Base-by-base conservation (phyloP, 768 basidiomycete species). In the Suillus bovinus region DNA sequence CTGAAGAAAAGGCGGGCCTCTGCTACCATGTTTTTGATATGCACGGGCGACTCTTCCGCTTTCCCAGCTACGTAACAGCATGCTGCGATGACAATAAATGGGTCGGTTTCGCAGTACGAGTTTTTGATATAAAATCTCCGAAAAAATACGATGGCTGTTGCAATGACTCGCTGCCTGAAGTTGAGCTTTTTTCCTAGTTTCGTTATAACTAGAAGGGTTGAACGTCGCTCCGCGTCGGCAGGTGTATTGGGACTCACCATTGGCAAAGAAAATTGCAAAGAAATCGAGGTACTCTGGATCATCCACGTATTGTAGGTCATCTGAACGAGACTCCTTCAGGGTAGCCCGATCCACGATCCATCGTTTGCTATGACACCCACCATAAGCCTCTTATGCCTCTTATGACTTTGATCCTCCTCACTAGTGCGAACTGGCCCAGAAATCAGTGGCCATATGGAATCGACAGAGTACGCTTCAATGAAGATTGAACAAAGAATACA, bases 51-150 rank as follows among this genome's bases (percentile, higher is more conserved):
- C 74, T 99, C 97, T 71, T 99, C 97, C 1, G 95, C 94, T 74
- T 99, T 99, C 0, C 96, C 93, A 10, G 96, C 96, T 38, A 99
- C 90, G 74, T 98, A 99, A 66, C 89, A 89, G 76, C 96, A 99
- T 0, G 95, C 93, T 0, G 94, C 87, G 49, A 95, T 87, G 56
- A 98, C 95, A 61, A 96, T 81, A 69, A 93, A 95, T 0, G 94
- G 94, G 66, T 99, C 97, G 0, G 96, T 98, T 72, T 97, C 95
- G 78, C 92, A 94, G 71, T 95, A 96, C 9, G 87, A 83, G 72
- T 96, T 98, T 79, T 96, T 96, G 69, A 96, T 79, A 74, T 99
- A 99, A 77, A 98, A 99, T n/a, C 97, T 81, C 41, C 92, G 87
- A 76, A 99, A 97, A 77, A 94, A 99, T 44, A 98, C 90, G 54